Percentiles rank a stretch among this genome's conserved stretches.
phyloP scores from a whole-genome alignment of 768 basidiomycete species.

The Leucocoprinus sp. region DNA sequence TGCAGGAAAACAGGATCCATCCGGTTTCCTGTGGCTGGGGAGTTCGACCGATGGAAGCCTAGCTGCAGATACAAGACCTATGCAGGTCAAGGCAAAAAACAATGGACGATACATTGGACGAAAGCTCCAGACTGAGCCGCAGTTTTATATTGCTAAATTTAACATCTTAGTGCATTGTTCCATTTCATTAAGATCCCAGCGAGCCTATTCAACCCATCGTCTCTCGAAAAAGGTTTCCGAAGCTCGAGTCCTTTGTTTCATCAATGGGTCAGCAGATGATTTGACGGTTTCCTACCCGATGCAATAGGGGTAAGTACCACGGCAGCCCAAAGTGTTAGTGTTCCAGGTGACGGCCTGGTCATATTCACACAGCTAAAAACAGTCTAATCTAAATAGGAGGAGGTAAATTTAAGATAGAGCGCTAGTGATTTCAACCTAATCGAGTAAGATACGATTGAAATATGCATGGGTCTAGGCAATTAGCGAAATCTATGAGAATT shows the following conservation, averaged over 20 bases:
- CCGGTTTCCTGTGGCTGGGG: background rate
- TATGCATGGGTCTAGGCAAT: background rate
- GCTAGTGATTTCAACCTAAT: background rate
- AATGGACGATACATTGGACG: background rate
- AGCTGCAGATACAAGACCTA: background rate
- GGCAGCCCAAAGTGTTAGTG: too few relatives aligned
- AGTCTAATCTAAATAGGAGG: too few relatives aligned
- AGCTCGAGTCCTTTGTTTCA: too few relatives aligned
- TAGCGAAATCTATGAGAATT: constrained; percentile 9
- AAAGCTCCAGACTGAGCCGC: background rate
- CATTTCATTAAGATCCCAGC: too few relatives aligned
- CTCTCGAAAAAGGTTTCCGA: too few relatives aligned
- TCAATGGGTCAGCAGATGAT: too few relatives aligned
- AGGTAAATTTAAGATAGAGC: too few relatives aligned
- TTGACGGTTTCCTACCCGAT: too few relatives aligned
- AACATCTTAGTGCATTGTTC: background rate
- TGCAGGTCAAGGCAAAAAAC: background rate
- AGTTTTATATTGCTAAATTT: background rate
- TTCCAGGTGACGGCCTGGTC: too few relatives aligned
- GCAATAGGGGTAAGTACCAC: too few relatives aligned
- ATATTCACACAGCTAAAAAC: too few relatives aligned
- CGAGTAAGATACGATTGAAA: background rate
- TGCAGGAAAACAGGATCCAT: constrained; percentile 22
- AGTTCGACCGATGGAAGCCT: background rate
- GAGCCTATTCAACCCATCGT: too few relatives aligned